These are phyloP conservation scores for Cytidiella melzeri DNA, from an alignment of 768 basidiomycete genomes.

Conservation along the genomic window DNA sequence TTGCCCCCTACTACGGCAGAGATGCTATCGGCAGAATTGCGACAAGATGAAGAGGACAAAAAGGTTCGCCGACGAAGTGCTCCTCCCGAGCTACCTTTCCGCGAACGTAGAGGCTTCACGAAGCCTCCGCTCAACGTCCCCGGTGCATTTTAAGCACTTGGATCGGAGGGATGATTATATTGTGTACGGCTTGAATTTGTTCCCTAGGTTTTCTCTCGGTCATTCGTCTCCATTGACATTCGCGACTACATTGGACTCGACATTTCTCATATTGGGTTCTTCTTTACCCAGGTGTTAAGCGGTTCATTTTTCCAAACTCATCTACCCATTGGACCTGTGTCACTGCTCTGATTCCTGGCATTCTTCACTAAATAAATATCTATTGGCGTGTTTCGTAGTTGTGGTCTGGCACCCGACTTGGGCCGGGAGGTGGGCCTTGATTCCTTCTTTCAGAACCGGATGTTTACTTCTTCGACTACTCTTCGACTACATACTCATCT, in stretches of 20 bases:
- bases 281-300: neutral
- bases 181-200: neutral
- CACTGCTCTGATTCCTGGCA: neutral
- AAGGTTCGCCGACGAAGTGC: conserved; percentile 46
- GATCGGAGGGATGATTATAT: neutral
- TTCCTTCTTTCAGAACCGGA: neutral
- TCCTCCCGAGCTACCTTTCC: conserved; percentile 51
- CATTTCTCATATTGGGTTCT: neutral
- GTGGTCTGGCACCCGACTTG: neutral
- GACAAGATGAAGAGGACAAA: conserved; percentile 25
- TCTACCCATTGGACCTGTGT: neutral
- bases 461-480: neutral
- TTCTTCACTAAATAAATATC: neutral
- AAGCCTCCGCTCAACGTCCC: conserved; percentile 53
- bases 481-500: neutral
- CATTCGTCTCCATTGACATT: neutral
- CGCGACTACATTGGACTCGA: neutral
- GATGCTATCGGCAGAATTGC: conserved; percentile 15
- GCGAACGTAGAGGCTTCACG: conserved; percentile 48
- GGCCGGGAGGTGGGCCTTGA: neutral
- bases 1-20: conserved; percentile 27
- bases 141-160: conserved; percentile 46
- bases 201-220: neutral
- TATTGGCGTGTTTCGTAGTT: neutral
- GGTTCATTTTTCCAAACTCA: neutral